Evolutionary conservation across 2,329 filamentous ascomycete species (phyloP), one percentile per base, ranked within the genome.

Genomic region (Fusarium nodosum): DNA sequence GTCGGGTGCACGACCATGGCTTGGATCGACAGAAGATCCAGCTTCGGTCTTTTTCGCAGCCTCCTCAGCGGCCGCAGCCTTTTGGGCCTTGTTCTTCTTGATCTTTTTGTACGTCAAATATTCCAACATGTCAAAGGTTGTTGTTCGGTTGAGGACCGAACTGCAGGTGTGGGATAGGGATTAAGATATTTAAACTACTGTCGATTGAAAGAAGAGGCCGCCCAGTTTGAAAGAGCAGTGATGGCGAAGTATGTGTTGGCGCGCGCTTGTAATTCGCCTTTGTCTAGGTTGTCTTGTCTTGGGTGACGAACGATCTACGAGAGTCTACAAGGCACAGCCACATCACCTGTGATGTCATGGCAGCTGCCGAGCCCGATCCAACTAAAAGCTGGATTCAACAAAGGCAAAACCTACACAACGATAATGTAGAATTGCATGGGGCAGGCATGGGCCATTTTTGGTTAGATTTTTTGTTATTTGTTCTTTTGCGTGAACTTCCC

Each of bases 21-120:
- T 41, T 46, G 56, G 50, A 41, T 72, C 66, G 20, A 47, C 62
- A 41, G 62, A 56, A 59, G 64, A 60, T 54, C 52, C 54, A 42
- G 47, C 60, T 57, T 69, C 60, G 11, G 48, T 44, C n/a, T 59
- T 56, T 22, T 67, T 62, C 15, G 72, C 71, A 39, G 68, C 65
- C 54, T 75, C 63, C 28, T 74, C 66, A 30, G 67, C 72, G 30
- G 76, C 77, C 18, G 78, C 79, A 16, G 33, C 59, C 63, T 87
- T 86, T 61, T 87, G 82, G 3, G 81, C 83, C 72, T 82, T 84
- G 75, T 86, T 79, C 78, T 90, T 88, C 80, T 89, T 90, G 74
- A 84, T 80, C 77, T 89, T 90, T 76, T 87, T 90, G 80, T 85
- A 86, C 36, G 83, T 80, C 69, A 90, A 86, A 77, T 88, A 90